A percentile compares a stretch with the other conserved stretches of the same genome.
Conservation (phyloP, 495 filamentous ascomycete genomes). For the Jackrogersella minutella region DNA sequence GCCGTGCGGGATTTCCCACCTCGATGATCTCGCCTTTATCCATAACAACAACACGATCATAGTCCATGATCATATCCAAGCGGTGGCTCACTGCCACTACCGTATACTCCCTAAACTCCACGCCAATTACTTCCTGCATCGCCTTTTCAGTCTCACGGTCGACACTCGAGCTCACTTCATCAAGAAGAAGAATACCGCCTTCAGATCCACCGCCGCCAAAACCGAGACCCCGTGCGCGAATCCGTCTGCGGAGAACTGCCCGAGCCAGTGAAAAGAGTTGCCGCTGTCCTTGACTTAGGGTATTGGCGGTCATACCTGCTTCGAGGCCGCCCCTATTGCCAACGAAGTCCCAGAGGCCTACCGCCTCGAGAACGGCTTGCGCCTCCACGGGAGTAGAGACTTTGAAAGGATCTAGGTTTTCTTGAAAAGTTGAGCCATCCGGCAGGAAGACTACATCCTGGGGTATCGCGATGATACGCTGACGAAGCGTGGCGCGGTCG, state of each 20-base stretch:
- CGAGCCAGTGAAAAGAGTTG: slow-evolving; percentile 72
- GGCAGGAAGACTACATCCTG: slow-evolving; percentile 57
- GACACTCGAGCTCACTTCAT: slow-evolving; percentile 54
- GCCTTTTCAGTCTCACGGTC: slow-evolving; percentile 54
- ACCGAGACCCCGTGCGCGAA: slow-evolving; percentile 33
- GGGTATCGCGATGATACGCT: slow-evolving; percentile 47
- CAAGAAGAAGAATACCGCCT: slow-evolving; percentile 49
- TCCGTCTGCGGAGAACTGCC: slow-evolving; percentile 59
- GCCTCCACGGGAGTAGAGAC: slow-evolving; percentile 50
- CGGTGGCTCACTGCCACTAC: slow-evolving; percentile 59
- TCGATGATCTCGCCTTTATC: slow-evolving; percentile 53
- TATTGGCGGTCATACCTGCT: slow-evolving; percentile 58
- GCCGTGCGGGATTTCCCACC: slow-evolving; percentile 46
- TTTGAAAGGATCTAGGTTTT: slow-evolving; percentile 55
- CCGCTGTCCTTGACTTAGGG: slow-evolving; percentile 67
- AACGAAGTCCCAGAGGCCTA: slow-evolving; percentile 59
- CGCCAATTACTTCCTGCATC: slow-evolving; percentile 54
- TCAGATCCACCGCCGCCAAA: slow-evolving; percentile 17
- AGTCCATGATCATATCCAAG: slow-evolving; percentile 56
- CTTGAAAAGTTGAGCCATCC: slow-evolving; percentile 48
- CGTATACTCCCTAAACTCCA: slow-evolving; percentile 56
- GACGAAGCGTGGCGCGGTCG: slow-evolving; percentile 35
- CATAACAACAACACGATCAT: slow-evolving; percentile 58
- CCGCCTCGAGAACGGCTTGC: slow-evolving; percentile 55
- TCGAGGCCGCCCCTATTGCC: slow-evolving; percentile 60